These are phyloP conservation scores for Chlamydomonas eustigma DNA, from an alignment of 139 green algal species.

Conservation along the genomic window DNA sequence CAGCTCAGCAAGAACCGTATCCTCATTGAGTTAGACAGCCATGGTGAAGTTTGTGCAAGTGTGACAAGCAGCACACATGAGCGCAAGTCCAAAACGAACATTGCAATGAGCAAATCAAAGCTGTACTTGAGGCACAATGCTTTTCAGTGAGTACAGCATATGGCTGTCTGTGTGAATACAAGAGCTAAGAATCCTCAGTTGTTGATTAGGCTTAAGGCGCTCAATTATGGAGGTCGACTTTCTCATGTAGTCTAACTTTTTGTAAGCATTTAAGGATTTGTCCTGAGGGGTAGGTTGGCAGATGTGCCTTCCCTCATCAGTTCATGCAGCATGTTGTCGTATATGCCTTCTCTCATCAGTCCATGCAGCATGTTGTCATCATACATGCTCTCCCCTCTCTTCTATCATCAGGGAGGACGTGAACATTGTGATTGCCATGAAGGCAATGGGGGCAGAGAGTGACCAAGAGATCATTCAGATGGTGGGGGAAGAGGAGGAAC, in stretches of 20 bases:
- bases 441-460: constrained; percentile 91
- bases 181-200: too few relatives aligned
- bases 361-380: too few relatives aligned
- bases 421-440: constrained; percentile 85
- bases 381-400: too few relatives aligned
- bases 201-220: too few relatives aligned
- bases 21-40: constrained; percentile 89
- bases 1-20: constrained; percentile 99
- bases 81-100: constrained; percentile 96
- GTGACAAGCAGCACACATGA: constrained; percentile 93
- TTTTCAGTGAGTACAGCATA: constrained; percentile 84
- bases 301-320: too few relatives aligned
- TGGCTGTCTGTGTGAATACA: too few relatives aligned
- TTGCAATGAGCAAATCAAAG: constrained; percentile 78
- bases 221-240: too few relatives aligned
- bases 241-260: too few relatives aligned
- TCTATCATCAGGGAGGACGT: constrained; percentile 72
- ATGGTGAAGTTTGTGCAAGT: constrained; percentile 33
- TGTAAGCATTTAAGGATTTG: too few relatives aligned
- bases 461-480: constrained; percentile 74
- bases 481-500: constrained; percentile 49
- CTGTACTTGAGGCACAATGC: constrained; percentile 93
- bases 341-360: too few relatives aligned
- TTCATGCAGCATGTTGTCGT: too few relatives aligned
- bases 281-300: too few relatives aligned